Evolutionary conservation across 2,329 filamentous ascomycete genomes (phyloP), one percentile per base, ranked within the genome.

Genomic region (Calonectria naviculata): DNA sequence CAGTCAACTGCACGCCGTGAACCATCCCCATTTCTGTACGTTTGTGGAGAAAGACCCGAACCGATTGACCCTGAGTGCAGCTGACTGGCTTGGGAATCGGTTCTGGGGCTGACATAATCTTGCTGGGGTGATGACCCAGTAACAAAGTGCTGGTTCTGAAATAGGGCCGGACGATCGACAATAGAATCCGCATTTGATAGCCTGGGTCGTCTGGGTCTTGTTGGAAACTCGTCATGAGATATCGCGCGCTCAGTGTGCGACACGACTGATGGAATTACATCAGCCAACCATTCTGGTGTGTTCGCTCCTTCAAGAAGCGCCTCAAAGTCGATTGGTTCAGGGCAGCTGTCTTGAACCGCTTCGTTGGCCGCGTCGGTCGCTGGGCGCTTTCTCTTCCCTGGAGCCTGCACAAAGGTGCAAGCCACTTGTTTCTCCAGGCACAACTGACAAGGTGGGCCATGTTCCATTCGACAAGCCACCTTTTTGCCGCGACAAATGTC

Each of bases 401-500:
- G 60, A 6, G 60, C 60, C 41, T 63, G 60, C 7, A 63, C 60
- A 63, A 63, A 63, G 5, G 60, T 63, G 10, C 60, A 63, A 10
- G 42, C 21, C 28, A n/a, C 41, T 46, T 63, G 60, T 63, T 46
- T 63, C 60, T 63, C 60, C 28, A 46, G 34, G 42, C 60, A 63
- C 28, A 63, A 24, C 13, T 63, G 60, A 19, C 60, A 63, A 8
- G 60, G 60, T 19, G 60, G 60, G 60, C 60, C 60, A 21, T 29
- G 47, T 44, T 63, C 60, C 60, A 63, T 63, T 41, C 60, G 60
- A 44, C 60, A 63, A 34, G 60, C 60, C 38, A 63, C 60, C 41
- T 63, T 63, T 36, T 46, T 63, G 28, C 60, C 60, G 42, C 60
- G 60, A 38, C 60, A 63, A 31, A 36, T 46, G 41, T 63, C 60